Evolutionary conservation across 2,329 filamentous ascomycete genomes (phyloP), one percentile per base, ranked within the genome.

Genomic region (Aspergillus flavus): DNA sequence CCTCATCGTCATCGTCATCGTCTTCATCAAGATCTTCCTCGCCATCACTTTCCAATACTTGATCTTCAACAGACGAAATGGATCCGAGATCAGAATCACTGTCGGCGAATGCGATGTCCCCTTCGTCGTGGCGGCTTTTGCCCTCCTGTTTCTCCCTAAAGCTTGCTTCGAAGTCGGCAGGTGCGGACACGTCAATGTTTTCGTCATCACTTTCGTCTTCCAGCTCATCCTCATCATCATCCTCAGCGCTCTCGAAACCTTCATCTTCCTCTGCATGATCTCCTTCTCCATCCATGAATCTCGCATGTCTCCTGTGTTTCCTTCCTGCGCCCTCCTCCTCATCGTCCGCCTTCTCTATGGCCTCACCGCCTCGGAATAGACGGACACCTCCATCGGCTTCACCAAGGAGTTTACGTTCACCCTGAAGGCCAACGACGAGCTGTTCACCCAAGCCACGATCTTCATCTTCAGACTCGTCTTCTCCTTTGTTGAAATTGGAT

Each of bases 21-120:
- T 82, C 80, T 0, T 82, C 79, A 11, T 82, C 80, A 0, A 52
- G 28, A 34, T 83, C 82, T 0, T 78, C 78, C 6, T 80, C 79
- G 0, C 81, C 78, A 23, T 81, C 81, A 61, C 83, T 83, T 54
- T 85, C 84, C 3, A 84, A 68, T 34, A 85, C 83, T 62, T 84
- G 83, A 23, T 86, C 85, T 9, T 87, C 85, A 10, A 81, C 84
- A 1, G 83, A 84, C 10, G 92, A 96, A 66, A 97, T 79, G 4
- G 94, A 97, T 7, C 95, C 95, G 5, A 99, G 84, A 75, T 99
- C 96, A 0, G 95, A 99, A 77, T 99, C 96, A 73, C 93, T 97
- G 73, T 99, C 95, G 16, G 95, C 95, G 81, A 97, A 99, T 1
- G 89, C 92, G 62, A 98, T 72, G 60, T 97, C 92, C 34, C 88